Percentiles rank a stretch among this genome's conserved stretches.
Evolutionary conservation across 2,329 filamentous ascomycete species (phyloP).

Genomic region (Lasiodiplodia sp.): DNA sequence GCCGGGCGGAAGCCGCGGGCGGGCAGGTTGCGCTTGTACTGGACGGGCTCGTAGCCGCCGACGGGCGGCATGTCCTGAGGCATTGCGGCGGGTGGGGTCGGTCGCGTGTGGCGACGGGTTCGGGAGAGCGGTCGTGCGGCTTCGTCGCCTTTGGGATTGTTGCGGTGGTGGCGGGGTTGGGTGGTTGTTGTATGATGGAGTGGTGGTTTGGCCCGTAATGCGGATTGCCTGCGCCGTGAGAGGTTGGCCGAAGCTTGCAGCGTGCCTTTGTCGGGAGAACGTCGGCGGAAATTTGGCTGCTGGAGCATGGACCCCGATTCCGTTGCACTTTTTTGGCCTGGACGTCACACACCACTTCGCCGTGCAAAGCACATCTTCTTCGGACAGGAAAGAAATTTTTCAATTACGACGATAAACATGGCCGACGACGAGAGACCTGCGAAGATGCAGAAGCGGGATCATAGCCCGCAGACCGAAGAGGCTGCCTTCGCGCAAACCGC

Average conservation of each 20-base stretch:
- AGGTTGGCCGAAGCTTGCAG: slow-evolving; percentile 13
- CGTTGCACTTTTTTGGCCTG: background rate
- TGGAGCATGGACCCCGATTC: background rate
- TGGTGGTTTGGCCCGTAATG: slow-evolving; percentile 11
- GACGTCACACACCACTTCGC: background rate
- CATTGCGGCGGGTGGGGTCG: slow-evolving; percentile 66
- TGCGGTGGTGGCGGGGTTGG: background rate
- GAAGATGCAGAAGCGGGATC: slow-evolving; percentile 29
- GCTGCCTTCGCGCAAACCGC: slow-evolving; percentile 12
- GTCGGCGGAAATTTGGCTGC: background rate
- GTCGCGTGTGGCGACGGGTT: background rate
- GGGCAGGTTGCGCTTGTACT: slow-evolving; percentile 98
- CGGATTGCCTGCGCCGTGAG: slow-evolving; percentile 25
- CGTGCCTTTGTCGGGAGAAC: too few relatives aligned
- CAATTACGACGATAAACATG: slow-evolving; percentile 6
- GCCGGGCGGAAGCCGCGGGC: slow-evolving; percentile 87
- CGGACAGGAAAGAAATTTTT: background rate
- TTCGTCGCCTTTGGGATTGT: slow-evolving; percentile 17
- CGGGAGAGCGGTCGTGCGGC: slow-evolving; percentile 8
- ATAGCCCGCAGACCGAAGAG: slow-evolving; percentile 15
- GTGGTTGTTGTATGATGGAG: background rate
- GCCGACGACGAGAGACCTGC: slow-evolving; percentile 28
- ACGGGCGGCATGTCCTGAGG: slow-evolving; percentile 95
- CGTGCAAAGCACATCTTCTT: background rate
- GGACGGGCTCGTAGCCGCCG: slow-evolving; percentile 94